Percentiles rank a stretch among this genome's conserved stretches.
Conservation (phyloP, 805 yeast species). For the Hanseniaspora pseudoguilliermondii region DNA sequence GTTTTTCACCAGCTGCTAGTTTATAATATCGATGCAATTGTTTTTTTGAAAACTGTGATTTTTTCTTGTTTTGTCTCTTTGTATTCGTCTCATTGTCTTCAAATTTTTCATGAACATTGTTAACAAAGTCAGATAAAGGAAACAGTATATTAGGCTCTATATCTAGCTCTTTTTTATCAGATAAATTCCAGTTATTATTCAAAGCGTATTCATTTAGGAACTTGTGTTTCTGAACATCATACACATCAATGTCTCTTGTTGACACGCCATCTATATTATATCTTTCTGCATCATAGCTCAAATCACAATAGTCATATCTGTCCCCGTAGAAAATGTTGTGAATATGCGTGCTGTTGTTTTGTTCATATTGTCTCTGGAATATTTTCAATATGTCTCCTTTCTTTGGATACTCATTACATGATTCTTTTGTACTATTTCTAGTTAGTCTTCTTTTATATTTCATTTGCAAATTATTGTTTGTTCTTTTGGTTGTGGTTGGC, state of each 20-base stretch:
- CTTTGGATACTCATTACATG: neutral
- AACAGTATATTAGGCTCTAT: neutral
- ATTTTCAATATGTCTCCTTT: neutral
- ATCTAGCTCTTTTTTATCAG: neutral
- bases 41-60: neutral
- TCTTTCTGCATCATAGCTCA: neutral
- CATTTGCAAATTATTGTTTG: neutral
- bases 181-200: neutral
- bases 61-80: neutral
- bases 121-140: neutral
- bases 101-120: neutral
- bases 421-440: neutral
- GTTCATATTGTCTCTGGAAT: neutral
- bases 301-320: neutral
- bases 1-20: conserved; percentile 1
- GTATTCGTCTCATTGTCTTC: neutral
- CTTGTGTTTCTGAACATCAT: neutral
- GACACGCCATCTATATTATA: neutral
- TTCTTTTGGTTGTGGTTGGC: neutral
- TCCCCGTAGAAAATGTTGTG: neutral
- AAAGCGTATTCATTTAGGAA: neutral
- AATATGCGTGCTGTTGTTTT: neutral
- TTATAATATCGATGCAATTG: neutral
- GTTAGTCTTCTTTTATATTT: neutral
- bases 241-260: neutral